phyloP scores from a whole-genome alignment of 805 yeast species.

The Yarrowia bubula region DNA sequence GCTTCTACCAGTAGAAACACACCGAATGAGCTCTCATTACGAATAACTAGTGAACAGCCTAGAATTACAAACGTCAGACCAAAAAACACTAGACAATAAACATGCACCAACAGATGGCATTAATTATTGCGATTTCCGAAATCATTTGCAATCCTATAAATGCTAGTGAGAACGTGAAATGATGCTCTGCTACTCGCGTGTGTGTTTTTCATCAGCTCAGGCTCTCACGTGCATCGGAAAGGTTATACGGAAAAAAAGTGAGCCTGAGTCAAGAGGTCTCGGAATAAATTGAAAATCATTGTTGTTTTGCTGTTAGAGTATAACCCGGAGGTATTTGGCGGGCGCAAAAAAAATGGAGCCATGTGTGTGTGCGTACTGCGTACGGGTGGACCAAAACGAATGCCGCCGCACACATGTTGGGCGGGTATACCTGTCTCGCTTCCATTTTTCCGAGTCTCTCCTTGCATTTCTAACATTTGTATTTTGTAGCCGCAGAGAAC shows the following conservation, averaged over 20 bases:
- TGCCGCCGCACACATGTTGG: not conserved
- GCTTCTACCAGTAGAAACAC: not conserved
- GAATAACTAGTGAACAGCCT: not conserved
- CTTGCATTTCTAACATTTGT: not conserved
- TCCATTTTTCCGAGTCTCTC: not conserved
- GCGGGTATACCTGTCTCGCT: not conserved
- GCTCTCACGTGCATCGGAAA: conserved; percentile 25
- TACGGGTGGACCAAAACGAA: too few relatives aligned
- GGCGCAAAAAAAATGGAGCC: too few relatives aligned
- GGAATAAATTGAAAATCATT: conserved; percentile 1
- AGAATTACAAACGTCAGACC: not conserved
- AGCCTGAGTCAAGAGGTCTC: conserved; percentile 24
- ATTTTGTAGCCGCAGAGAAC: conserved; percentile 11
- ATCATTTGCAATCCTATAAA: too few relatives aligned
- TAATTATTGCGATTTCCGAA: not conserved
- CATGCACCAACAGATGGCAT: not conserved
- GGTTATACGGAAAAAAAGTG: conserved; percentile 22
- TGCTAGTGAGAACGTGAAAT: not conserved
- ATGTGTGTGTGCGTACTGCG: not conserved
- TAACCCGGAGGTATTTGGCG: too few relatives aligned
- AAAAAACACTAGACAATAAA: too few relatives aligned
- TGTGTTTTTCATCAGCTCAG: not conserved
- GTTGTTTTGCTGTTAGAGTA: not conserved
- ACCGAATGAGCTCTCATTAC: too few relatives aligned
- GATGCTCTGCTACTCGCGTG: too few relatives aligned